phyloP scores from a whole-genome alignment of 1,284 basidiomycete genomes.

The Ganoderma lingzhi region DNA sequence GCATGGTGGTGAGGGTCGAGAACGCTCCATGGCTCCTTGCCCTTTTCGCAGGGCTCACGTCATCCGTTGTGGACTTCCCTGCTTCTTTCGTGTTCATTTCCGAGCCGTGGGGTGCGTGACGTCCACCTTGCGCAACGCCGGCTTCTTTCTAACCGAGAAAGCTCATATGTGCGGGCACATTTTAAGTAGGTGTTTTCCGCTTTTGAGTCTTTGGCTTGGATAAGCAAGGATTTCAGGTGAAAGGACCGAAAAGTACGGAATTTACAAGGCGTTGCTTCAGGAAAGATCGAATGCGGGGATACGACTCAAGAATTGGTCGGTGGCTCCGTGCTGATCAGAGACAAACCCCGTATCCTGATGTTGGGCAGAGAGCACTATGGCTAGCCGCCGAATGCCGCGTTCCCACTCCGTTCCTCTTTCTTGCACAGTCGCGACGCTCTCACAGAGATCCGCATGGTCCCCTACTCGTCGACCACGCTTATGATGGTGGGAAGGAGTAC shows the following conservation, averaged over 20 bases:
- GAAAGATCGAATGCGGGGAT: background rate
- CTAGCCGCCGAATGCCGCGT: background rate
- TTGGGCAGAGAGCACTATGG: background rate
- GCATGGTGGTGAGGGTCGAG: slow-evolving; percentile 13
- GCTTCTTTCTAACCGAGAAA: slow-evolving; percentile 4
- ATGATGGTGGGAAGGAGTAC: slow-evolving; percentile 12
- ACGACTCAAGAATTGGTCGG: background rate
- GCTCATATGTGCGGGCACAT: background rate
- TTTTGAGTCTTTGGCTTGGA: background rate
- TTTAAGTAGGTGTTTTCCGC: slow-evolving; percentile 12
- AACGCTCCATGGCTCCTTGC: slow-evolving; percentile 6
- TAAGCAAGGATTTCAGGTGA: background rate
- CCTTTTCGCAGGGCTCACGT: slow-evolving; percentile 13
- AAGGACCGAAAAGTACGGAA: background rate
- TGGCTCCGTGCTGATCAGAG: background rate
- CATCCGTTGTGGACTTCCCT: slow-evolving; percentile 16
- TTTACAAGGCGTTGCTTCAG: background rate
- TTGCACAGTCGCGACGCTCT: background rate
- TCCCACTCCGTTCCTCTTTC: background rate
- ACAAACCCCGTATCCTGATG: background rate
- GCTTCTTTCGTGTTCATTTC: slow-evolving; percentile 28
- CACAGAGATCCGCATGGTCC: slow-evolving; percentile 3
- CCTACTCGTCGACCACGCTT: background rate
- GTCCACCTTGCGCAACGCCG: background rate
- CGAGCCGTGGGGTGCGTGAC: slow-evolving; percentile 15